Evolutionary conservation across 139 green algal genomes (phyloP), one percentile per base, ranked within the genome.

Genomic region (Coelastrella sp.): DNA sequence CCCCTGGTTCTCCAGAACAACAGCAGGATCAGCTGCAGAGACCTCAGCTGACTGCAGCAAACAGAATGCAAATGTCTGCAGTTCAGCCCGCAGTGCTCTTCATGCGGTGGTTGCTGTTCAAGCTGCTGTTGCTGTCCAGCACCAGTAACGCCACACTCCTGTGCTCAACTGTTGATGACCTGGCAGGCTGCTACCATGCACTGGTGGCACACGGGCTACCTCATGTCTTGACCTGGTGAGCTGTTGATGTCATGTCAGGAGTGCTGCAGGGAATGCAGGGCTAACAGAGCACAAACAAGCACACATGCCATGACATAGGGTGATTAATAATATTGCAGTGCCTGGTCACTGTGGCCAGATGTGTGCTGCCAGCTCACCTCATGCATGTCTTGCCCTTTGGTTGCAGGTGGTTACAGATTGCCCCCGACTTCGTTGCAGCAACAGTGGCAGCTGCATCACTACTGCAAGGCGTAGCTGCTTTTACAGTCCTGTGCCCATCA

Each of bases 61-160:
- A n/a, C 49, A 65, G 11, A 25, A 66, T 11, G 56, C 61, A 24
- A 73, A 49, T n/a, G 22, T 10, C 58, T 22, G 20, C 59, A 86
- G 35, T 22, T 22, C 35, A 80, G 19, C 84, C 84, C 27, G 84
- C 84, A 57, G 9, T 17, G 14, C 49, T 88, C 49, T 73, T 88
- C 20, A n/a, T 81, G 68, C 35, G 56, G 22, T 88, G 84, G 84
- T 68, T 88, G 68, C 68, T 88, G 68, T 88, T 80, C 84, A 88
- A 81, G 49, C 49, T 81, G 49, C 68, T 88, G 8, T 17, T 88
- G 66, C 68, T 88, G 49, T 66, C 84, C 68, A 80, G 84, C 84
- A 88, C 19, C 20, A 27, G 17, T 20, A 68, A 80, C n/a, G 84
- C 84, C 17, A 17, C 63, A 8, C 7, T 25, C 59, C 35, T 75